Base-by-base conservation (phyloP, 2,329 filamentous ascomycete species). In the Verticillium isaacii region DNA sequence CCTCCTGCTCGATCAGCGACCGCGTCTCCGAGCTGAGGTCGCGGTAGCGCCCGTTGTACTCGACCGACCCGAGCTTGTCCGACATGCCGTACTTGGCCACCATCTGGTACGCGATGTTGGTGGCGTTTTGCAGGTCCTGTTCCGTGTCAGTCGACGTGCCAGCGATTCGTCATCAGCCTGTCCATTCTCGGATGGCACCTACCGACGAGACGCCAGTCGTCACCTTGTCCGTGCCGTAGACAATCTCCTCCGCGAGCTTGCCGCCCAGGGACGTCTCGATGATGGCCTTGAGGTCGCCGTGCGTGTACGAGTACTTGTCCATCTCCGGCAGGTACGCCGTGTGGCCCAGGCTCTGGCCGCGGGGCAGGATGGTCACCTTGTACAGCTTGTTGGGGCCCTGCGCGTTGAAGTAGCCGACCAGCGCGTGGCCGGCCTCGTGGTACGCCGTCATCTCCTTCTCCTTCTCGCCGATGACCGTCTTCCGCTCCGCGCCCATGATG, bases 381-480 rank as follows among this genome's bases (percentile, higher is more conserved):
- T 99, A 97, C 1, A 99, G 83, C 36, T 90, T 90, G 65, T 84
- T 89, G 59, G 89, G 86, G 41, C 86, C 86, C 64, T 90, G 88
- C 65, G 82, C 81, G 14, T 89, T 91, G 68, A 94, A 93, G 70
- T 97, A 88, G 61, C 90, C 89, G 63, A 97, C 92, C 17, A 99
- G 85, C 9, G 95, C 93, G 75, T 99, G 95, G 2, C 95, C 95
- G 61, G 94, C 96, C 78, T 99, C 95, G 72, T 97, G 93, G 71
- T 96, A 97, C 1, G 93, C 93, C n/a, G 93, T 97, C 82, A 93
- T 89, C 68, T 95, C 85, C 80, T 96, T 98, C 78, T 99, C 95
- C 78, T 96, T 93, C 66, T 94, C 87, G 54, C 90, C 91, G 61
- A 99, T 94, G 61, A 97, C 85, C 68, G 89, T 96, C 74, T 89